These are phyloP conservation scores for Penicillium paradoxum DNA, from an alignment of 495 filamentous ascomycete species.

Conservation along the genomic window DNA sequence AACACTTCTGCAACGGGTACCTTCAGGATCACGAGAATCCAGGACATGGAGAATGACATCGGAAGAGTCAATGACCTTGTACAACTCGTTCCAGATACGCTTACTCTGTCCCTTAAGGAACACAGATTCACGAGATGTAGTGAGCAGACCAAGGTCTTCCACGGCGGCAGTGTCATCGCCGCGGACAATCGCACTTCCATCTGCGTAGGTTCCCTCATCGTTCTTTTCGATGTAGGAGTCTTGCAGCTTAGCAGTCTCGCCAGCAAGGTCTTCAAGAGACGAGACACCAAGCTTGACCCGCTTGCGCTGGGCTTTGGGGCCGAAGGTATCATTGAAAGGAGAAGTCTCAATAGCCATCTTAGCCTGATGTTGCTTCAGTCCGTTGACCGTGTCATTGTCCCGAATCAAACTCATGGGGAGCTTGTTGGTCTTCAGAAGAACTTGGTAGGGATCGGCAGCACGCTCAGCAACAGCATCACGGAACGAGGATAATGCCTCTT, in stretches of 20 bases:
- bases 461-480: slow-evolving; percentile 89
- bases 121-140: slow-evolving; percentile 76
- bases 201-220: slow-evolving; percentile 66
- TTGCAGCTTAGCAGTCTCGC: slow-evolving; percentile 68
- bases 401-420: slow-evolving; percentile 77
- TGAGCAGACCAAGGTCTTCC: slow-evolving; percentile 45
- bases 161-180: slow-evolving; percentile 48
- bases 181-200: slow-evolving; percentile 54
- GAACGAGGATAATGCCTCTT: slow-evolving; percentile 70
- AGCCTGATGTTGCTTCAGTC: slow-evolving; percentile 83
- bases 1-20: slow-evolving; percentile 80
- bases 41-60: slow-evolving; percentile 94
- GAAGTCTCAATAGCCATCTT: slow-evolving; percentile 89
- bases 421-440: slow-evolving; percentile 91
- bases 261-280: slow-evolving; percentile 75
- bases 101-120: slow-evolving; percentile 93
- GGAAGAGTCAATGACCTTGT: slow-evolving; percentile 95
- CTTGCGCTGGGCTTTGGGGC: slow-evolving; percentile 89
- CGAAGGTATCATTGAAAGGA: slow-evolving; percentile 86
- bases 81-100: slow-evolving; percentile 98
- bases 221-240: slow-evolving; percentile 71
- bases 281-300: slow-evolving; percentile 80
- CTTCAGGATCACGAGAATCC: slow-evolving; percentile 85
- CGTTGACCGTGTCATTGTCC: slow-evolving; percentile 62
- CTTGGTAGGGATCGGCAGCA: slow-evolving; percentile 84